phyloP scores from a whole-genome alignment of 495 filamentous ascomycete species.

The Zalerion maritima region DNA sequence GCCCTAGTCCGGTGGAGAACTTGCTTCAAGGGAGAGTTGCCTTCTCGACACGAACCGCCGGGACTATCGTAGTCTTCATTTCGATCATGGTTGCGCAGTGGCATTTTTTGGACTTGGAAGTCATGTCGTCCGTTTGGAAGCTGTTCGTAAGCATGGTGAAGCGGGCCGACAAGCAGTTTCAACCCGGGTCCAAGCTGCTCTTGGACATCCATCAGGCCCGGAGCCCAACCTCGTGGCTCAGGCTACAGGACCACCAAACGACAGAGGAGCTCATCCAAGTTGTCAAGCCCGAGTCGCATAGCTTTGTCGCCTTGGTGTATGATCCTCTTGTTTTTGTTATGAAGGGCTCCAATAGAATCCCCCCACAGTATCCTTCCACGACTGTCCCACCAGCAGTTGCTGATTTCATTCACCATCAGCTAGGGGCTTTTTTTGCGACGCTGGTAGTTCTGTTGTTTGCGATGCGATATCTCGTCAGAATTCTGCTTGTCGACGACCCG shows the following conservation, averaged over 20 bases:
- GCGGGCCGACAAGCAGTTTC: constrained; percentile 9
- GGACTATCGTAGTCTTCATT: constrained; percentile 45
- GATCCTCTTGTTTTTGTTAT: constrained; percentile 53
- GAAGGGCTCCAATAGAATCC: constrained; percentile 44
- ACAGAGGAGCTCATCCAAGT: constrained; percentile 53
- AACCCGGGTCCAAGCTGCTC: constrained; percentile 24
- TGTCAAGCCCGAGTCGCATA: constrained; percentile 48
- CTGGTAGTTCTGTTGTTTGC: constrained; percentile 39
- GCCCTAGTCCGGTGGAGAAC: constrained; percentile 33
- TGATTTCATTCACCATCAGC: constrained; percentile 41
- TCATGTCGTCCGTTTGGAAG: constrained; percentile 25
- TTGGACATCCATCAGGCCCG: constrained; percentile 49
- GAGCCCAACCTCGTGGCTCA: constrained; percentile 54
- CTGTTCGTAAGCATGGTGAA: constrained; percentile 18
- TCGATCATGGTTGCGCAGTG: constrained; percentile 47
- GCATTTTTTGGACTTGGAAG: constrained; percentile 49
- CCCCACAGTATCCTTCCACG: constrained; percentile 14
- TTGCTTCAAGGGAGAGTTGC: constrained; percentile 34
- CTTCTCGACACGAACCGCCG: constrained; percentile 42
- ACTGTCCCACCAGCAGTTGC: constrained; percentile 35
- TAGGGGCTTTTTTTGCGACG: constrained; percentile 37
- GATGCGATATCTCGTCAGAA: constrained; percentile 50
- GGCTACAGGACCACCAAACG: constrained; percentile 58
- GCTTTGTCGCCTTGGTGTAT: constrained; percentile 52
- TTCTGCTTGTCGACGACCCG: constrained; percentile 33